Evolutionary conservation across 768 basidiomycete species (phyloP), one percentile per base, ranked within the genome.

Genomic region (Rhodotorula graminis): DNA sequence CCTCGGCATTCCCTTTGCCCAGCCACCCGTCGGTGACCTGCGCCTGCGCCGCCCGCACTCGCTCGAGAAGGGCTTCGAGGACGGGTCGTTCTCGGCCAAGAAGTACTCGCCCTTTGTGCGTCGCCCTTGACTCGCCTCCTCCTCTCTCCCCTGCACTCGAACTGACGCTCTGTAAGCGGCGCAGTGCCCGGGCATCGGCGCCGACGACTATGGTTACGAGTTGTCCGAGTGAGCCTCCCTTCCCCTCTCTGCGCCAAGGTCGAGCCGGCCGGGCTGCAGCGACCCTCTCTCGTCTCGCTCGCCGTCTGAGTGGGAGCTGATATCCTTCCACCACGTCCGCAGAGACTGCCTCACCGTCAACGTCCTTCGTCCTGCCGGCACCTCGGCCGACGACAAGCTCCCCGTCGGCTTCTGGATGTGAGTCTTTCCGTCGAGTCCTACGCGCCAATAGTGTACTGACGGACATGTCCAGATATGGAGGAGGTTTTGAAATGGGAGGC

Each of bases 1-100:
- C 84, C 82, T 88, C 21, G 88, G 87, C 6, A 84, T 89, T 47
- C 88, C 85, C 1, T 89, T 82, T 68, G 88, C 86, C 9, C 80
- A 84, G 70, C 83, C 87, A 3, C 88, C 88, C 0, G 74, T 86
- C 0, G 87, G 87, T 3, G 53, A 77, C 14, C 82, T 88, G 57
- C 84, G 88, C 6, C 88, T 89, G 80, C 85, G 85, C 71, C 84
- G 85, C 0, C 87, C 88, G 5, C 81, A 84, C 0, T 78, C 81
- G 6, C 82, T 87, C 67, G 80, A 80, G 27, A 57, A 33, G 18
- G 42, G 31, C 2, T 75, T 70, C 64, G 52, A 60, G 6, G 59
- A 46, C n/a, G 63, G 62, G 25, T 19, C 16, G 6, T 44, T 40
- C 52, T 42, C 55, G 8, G 62, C 61, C 46, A 64, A 31, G 10